Evolutionary conservation across 805 yeast species (phyloP), one percentile per base, ranked within the genome.

Genomic region (Novakomyces olei): DNA sequence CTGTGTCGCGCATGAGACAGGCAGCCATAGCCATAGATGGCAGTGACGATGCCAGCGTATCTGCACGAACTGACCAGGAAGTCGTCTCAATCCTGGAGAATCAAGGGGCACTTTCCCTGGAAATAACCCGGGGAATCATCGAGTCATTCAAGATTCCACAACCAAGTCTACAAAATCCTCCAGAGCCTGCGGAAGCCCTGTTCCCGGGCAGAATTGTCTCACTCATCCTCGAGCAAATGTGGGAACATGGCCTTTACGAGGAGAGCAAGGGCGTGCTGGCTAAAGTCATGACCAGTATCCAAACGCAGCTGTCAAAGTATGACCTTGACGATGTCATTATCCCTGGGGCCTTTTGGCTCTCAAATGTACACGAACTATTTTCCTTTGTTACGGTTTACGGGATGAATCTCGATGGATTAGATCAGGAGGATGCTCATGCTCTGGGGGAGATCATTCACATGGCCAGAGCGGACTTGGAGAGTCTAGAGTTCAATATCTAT

Each of bases 121-220:
- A 85, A 53, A 76, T 80, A 32, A 74, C 81, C 19, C 83, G 75
- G 43, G 92, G 92, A 4, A 60, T 88, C 39, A 61, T 88, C 47
- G 75, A 71, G 58, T 83, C 80, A 7, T 63, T 85, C 52, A 76
- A 70, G 53, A 69, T 83, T 34, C 95, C 96, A 29, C 69, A 72
- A 25, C 74, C 92, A 15, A 76, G 80, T 38, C 79, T 76, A 30
- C 81, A 88, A 28, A 73, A 79, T 30, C 79, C 72, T 45, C 60
- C 80, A 41, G 71, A 83, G 10, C 67, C 79, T 48, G 80, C 81
- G 48, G 96, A 88, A 50, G 92, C 85, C 7, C 61, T 88, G 34
- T 88, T 81, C 70, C 98, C 98, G 18, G 88, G 95, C 1, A 71
- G 94, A 60, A 79, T 88, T 41, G 71, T 88, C 46, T 85, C 88